These are phyloP conservation scores for Nemania abortiva DNA, from an alignment of 2,329 filamentous ascomycete genomes.

Conservation along the genomic window DNA sequence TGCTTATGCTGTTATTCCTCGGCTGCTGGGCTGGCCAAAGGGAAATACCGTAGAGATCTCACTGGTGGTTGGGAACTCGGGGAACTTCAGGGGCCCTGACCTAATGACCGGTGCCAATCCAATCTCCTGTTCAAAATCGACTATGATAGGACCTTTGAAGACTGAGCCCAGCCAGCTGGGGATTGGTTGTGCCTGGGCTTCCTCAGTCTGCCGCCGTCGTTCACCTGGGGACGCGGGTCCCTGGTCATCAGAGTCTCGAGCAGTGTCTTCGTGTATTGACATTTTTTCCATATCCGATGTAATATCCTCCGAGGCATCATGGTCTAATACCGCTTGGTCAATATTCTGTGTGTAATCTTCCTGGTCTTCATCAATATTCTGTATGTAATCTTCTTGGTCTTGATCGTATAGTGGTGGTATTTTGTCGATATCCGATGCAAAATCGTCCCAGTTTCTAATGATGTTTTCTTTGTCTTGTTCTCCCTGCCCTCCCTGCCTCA, in stretches of 20 bases:
- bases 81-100: background rate
- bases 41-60: background rate
- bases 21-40: too few relatives aligned
- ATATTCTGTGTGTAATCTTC: too few relatives aligned
- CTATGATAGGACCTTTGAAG: too few relatives aligned
- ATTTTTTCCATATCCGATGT: too few relatives aligned
- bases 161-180: background rate
- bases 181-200: slow-evolving; percentile 4
- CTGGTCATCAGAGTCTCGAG: background rate
- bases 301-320: too few relatives aligned
- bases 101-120: too few relatives aligned
- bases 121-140: too few relatives aligned
- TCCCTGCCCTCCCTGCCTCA: slow-evolving; percentile 25
- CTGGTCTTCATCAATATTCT: too few relatives aligned
- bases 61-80: slow-evolving; percentile 16
- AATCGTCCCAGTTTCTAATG: slow-evolving; percentile 22
- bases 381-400: too few relatives aligned
- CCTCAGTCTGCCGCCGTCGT: slow-evolving; percentile 23
- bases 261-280: background rate
- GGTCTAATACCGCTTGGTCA: too few relatives aligned
- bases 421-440: background rate
- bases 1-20: too few relatives aligned
- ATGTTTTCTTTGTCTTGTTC: slow-evolving; percentile 9
- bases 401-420: too few relatives aligned
- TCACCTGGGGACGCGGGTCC: slow-evolving; percentile 16